Evolutionary conservation across 768 basidiomycete species (phyloP).

Genomic region (Brasilioporus rufonigricans): DNA sequence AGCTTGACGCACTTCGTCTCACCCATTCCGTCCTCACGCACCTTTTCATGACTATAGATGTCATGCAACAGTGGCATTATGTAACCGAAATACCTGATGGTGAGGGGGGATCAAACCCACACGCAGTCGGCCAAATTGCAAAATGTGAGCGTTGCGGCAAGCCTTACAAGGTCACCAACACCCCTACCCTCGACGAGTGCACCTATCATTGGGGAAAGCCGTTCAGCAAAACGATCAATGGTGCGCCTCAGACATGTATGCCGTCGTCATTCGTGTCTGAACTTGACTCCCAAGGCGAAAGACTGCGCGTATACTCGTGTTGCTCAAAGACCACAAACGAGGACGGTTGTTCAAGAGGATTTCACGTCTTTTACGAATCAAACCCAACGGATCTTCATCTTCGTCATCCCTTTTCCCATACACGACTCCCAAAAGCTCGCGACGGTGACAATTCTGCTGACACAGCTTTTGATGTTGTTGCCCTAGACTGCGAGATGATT

Average conservation of each 20-base stretch:
- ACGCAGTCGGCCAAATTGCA: slow-evolving; percentile 54
- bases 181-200: slow-evolving; percentile 62
- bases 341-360: slow-evolving; percentile 71
- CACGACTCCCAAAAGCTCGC: slow-evolving; percentile 23
- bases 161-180: slow-evolving; percentile 64
- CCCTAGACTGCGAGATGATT: slow-evolving; percentile 96
- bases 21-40: slow-evolving; percentile 52
- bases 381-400: slow-evolving; percentile 63
- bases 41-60: slow-evolving; percentile 55
- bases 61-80: slow-evolving; percentile 69
- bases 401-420: slow-evolving; percentile 69
- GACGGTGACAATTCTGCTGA: slow-evolving; percentile 17
- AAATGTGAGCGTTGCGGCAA: slow-evolving; percentile 81
- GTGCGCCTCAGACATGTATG: slow-evolving; percentile 37
- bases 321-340: slow-evolving; percentile 63
- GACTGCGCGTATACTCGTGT: slow-evolving; percentile 69
- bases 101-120: slow-evolving; percentile 61
- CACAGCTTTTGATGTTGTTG: slow-evolving; percentile 69
- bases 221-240: slow-evolving; percentile 59
- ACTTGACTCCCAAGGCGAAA: slow-evolving; percentile 51
- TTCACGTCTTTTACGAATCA: slow-evolving; percentile 89
- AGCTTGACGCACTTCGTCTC: slow-evolving; percentile 51
- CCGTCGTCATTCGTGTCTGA: background rate
- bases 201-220: slow-evolving; percentile 81
- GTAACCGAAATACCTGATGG: slow-evolving; percentile 65